Conservation (phyloP, 179 eudicot species). For the Nepenthes alata region DNA sequence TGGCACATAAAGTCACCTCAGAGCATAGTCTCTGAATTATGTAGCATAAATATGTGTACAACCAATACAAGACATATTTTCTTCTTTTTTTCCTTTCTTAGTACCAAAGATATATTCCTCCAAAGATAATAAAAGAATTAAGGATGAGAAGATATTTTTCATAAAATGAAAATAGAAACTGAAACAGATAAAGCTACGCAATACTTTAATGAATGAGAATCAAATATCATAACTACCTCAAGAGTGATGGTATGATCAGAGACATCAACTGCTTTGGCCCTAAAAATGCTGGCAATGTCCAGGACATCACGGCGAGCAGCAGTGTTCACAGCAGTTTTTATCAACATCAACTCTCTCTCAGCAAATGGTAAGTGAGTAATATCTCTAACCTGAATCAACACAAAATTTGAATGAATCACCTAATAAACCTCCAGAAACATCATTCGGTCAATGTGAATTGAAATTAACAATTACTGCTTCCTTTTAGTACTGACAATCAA, state of each 20-base stretch:
- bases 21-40: too few species aligned
- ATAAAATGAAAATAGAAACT: neutral
- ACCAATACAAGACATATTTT: too few species aligned
- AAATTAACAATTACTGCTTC: too few species aligned
- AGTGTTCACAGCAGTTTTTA: constrained; percentile 71
- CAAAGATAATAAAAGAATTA: too few species aligned
- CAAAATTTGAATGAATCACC: neutral
- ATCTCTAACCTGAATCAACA: constrained; percentile 47
- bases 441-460: too few species aligned
- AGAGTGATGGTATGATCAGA: constrained; percentile 89
- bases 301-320: constrained; percentile 80
- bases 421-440: neutral
- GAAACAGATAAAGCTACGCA: neutral
- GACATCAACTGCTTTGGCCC: constrained; percentile 83
- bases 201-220: neutral
- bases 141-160: neutral
- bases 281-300: constrained; percentile 74
- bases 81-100: too few species aligned
- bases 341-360: constrained; percentile 83
- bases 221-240: constrained; percentile 35
- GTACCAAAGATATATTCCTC: too few species aligned
- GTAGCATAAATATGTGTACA: too few species aligned
- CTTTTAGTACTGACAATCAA: too few species aligned
- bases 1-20: too few species aligned
- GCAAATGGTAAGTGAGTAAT: constrained; percentile 75